phyloP scores from a whole-genome alignment of 2,329 filamentous ascomycete species.

The Arthrobotrys iridis region DNA sequence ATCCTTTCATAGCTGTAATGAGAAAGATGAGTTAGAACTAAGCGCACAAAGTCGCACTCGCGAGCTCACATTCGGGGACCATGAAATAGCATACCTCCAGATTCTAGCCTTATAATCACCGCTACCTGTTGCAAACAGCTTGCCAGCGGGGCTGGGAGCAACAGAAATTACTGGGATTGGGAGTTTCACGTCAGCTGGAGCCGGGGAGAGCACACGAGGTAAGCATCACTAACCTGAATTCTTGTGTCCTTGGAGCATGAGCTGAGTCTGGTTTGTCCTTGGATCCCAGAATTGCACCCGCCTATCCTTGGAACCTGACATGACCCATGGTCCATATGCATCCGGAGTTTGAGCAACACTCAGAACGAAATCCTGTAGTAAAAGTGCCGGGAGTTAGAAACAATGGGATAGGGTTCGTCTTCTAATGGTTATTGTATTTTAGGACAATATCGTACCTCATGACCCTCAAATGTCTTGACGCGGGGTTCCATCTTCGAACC shows the following conservation, averaged over 20 bases:
- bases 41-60: neutral
- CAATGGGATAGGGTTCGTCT: neutral
- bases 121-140: conserved; percentile 92
- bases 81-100: conserved; percentile 68
- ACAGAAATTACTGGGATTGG: conserved; percentile 89
- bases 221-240: conserved; percentile 74
- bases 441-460: conserved; percentile 72
- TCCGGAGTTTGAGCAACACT: conserved; percentile 95
- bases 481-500: conserved; percentile 87
- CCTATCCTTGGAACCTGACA: conserved; percentile 95
- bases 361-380: conserved; percentile 85
- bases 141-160: conserved; percentile 86
- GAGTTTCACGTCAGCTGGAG: conserved; percentile 11
- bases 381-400: conserved; percentile 6
- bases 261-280: conserved; percentile 87
- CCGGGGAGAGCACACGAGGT: conserved; percentile 28
- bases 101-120: conserved; percentile 98
- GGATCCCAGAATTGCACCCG: conserved; percentile 99
- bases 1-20: conserved; percentile 37
- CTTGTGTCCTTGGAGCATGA: conserved; percentile 99
- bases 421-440: neutral
- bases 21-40: conserved; percentile 1
- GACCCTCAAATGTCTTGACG: conserved; percentile 95
- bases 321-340: conserved; percentile 79
- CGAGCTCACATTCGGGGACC: neutral